Conservation (phyloP, 2,329 filamentous ascomycete species). For the Colletotrichum sansevieriae region DNA sequence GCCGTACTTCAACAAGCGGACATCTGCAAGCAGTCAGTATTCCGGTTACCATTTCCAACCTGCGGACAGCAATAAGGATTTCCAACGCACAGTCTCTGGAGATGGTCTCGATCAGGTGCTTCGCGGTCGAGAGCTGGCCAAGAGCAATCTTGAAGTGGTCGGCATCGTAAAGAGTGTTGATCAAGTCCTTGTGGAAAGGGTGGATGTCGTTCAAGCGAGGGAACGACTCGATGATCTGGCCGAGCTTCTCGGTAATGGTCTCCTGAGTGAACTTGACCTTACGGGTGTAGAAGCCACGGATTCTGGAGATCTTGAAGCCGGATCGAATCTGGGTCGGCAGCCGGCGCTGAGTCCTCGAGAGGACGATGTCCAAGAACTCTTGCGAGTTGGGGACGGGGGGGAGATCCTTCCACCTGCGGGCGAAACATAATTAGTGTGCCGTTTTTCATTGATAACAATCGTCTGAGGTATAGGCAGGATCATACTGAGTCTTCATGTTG, state of each 20-base stretch:
- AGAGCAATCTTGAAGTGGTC: constrained; percentile 98
- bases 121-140: constrained; percentile 94
- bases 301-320: constrained; percentile 93
- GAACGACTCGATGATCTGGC: constrained; percentile 91
- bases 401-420: constrained; percentile 76
- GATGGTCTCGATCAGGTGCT: constrained; percentile 96
- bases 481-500: constrained; percentile 43
- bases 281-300: constrained; percentile 62
- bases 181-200: constrained; percentile 85
- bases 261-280: constrained; percentile 99
- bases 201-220: constrained; percentile 94
- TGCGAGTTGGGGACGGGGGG: constrained; percentile 90
- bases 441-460: neutral
- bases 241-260: constrained; percentile 95
- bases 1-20: constrained; percentile 86
- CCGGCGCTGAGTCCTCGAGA: constrained; percentile 91
- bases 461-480: too few relatives aligned
- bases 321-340: constrained; percentile 95
- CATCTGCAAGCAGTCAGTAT: constrained; percentile 59
- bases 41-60: neutral
- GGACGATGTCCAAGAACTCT: constrained; percentile 97
- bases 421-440: constrained; percentile 18
- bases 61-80: neutral
- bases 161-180: constrained; percentile 98
- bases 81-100: constrained; percentile 76